Evolutionary conservation across 148 eudicot species (phyloP).

Genomic region (Rhododendron ferrugineum): DNA sequence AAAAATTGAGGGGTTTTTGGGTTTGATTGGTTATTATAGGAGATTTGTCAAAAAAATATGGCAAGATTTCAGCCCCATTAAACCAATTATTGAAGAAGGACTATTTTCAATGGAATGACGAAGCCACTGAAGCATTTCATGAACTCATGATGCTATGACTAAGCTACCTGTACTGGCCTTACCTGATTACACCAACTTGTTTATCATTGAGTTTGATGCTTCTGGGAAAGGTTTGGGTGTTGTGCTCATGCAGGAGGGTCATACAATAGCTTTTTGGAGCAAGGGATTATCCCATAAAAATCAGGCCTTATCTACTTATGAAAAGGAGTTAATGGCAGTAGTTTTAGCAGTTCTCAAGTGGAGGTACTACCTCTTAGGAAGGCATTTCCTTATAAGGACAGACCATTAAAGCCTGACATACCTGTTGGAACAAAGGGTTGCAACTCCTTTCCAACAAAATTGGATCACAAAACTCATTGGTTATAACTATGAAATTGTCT

Average conservation of each 20-base stretch:
- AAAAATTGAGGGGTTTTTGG: neutral
- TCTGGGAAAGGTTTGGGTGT: neutral
- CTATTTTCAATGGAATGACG: neutral
- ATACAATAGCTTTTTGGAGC: neutral
- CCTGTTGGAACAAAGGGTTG: neutral
- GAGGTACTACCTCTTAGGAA: neutral
- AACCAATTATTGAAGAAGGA: neutral
- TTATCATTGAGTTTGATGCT: neutral
- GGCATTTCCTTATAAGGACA: neutral
- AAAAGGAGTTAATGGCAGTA: neutral
- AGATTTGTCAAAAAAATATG: neutral
- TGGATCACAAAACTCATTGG: neutral
- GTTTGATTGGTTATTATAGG: neutral
- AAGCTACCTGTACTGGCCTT: neutral
- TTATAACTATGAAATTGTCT: neutral
- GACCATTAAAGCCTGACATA: neutral
- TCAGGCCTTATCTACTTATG: neutral
- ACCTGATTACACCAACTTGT: neutral
- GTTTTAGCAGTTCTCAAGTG: neutral
- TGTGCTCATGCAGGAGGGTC: neutral
- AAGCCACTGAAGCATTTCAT: neutral
- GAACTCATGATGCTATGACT: neutral
- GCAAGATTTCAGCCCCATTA: neutral
- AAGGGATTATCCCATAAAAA: neutral
- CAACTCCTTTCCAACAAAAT: neutral